These are phyloP conservation scores for Leptographium flavum DNA, from an alignment of 2,329 filamentous ascomycete species.

Conservation along the genomic window DNA sequence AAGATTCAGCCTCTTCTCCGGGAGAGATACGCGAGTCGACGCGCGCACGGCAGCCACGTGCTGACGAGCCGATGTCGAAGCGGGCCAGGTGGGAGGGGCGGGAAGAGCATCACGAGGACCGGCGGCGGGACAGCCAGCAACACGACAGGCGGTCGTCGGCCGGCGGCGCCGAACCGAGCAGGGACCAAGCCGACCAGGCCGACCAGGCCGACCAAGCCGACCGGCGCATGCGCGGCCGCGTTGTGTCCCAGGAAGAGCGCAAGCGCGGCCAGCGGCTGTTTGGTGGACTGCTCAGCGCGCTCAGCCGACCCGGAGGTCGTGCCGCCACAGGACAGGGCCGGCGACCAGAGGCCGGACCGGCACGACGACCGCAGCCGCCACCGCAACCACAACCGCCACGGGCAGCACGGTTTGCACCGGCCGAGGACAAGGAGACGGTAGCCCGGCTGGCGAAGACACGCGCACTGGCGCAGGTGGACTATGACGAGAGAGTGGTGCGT, in stretches of 20 bases:
- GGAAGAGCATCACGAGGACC: not conserved
- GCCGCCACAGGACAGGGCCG: constrained; percentile 48
- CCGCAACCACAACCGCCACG: constrained; percentile 57
- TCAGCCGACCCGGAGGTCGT: constrained; percentile 48
- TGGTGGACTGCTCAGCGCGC: constrained; percentile 62
- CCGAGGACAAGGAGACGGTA: constrained; percentile 58
- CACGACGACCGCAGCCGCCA: constrained; percentile 61
- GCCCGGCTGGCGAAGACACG: constrained; percentile 47
- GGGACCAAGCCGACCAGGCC: too few relatives aligned
- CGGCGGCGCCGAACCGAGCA: too few relatives aligned
- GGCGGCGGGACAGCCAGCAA: not conserved
- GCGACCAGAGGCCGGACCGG: constrained; percentile 67
- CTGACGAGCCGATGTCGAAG: not conserved
- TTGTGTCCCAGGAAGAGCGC: constrained; percentile 55
- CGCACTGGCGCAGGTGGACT: constrained; percentile 54
- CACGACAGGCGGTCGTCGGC: not conserved
- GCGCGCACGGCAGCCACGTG: not conserved
- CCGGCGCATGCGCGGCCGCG: constrained; percentile 14
- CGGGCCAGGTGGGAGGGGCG: not conserved
- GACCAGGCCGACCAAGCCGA: not conserved
- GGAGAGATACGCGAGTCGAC: not conserved
- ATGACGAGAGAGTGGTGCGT: constrained; percentile 65
- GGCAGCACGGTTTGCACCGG: too few relatives aligned
- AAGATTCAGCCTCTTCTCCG: too few relatives aligned
- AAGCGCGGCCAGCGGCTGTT: constrained; percentile 77